Conservation (phyloP, 139 green algal species). For the Chlamydomonas schloesseri region DNA sequence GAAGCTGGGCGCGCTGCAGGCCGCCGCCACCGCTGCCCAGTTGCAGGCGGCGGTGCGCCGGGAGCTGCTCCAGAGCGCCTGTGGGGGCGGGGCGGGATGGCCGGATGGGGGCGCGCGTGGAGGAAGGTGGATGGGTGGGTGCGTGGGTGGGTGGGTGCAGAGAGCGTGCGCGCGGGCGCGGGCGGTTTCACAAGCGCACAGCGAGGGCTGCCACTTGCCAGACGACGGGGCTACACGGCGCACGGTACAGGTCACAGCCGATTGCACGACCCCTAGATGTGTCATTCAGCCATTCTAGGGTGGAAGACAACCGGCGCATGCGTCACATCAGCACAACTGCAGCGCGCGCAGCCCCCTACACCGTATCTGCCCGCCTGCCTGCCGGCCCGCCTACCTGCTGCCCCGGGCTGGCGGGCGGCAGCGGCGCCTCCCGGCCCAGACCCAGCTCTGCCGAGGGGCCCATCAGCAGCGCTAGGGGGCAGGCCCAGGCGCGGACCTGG, state of each 20-base stretch:
- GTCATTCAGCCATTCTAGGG: no score
- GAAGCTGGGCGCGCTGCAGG: not conserved
- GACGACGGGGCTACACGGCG: no score
- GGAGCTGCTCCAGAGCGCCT: not conserved
- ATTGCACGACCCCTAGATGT: no score
- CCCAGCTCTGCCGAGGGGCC: not conserved
- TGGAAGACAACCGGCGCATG: no score
- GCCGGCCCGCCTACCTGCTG: not conserved
- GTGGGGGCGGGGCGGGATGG: not conserved
- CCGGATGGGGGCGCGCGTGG: no score
- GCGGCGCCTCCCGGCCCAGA: not conserved
- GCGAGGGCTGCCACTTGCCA: no score
- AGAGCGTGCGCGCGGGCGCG: not conserved
- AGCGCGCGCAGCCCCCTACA: no score
- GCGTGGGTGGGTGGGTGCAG: not conserved
- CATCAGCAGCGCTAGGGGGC: slow-evolving; percentile 10
- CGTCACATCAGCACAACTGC: not conserved
- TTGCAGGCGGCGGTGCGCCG: not conserved
- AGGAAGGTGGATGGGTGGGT: no score
- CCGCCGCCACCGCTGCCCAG: not conserved
- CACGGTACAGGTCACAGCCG: no score
- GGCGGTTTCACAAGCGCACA: no score
- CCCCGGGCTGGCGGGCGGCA: not conserved
- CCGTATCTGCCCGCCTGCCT: not conserved
- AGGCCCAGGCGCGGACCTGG: slow-evolving; percentile 17